Evolutionary conservation across 495 filamentous ascomycete species (phyloP), one percentile per base, ranked within the genome.

Genomic region (Xylaria flabelliformis): DNA sequence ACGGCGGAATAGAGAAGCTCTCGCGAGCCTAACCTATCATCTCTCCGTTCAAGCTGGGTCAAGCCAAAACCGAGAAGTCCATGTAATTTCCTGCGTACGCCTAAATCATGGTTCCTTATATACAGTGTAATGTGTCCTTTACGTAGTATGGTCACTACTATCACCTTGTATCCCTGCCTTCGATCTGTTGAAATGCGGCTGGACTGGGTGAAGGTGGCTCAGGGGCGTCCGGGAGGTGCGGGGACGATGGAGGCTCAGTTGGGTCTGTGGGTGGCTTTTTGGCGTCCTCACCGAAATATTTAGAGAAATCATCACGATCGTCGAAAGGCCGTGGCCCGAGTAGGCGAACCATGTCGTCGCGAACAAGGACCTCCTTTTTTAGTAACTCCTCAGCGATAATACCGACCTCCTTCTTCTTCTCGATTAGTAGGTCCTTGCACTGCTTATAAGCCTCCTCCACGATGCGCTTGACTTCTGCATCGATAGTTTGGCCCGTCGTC

Each of bases 351-450:
- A 99, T 88, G 82, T 99, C 96, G 72, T 98, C 96, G 64, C 96
- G 87, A 19, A 88, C 88, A 34, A 99, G 85, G 70, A 98, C 90
- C 85, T 99, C 96, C 87, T 98, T 98, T 69, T 82, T 86, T 71
- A 99, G 83, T 66, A 99, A 82, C 83, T 99, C 96, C 85, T 99
- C 97, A 0, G 96, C 96, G 15, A 99, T 90, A 15, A 98, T 80
- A 3, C 92, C 94, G 51, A 99, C 83, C 80, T 97, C 93, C 75
- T 89, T 87, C 87, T 97, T 95, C 89, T 92, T 96, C 81, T 91
- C 92, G 1, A 84, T 88, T 61, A 99, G 85, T 32, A 99, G 87
- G 51, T 92, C 90, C 78, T 88, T 90, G 85, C 96, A 99, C 82
- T 95, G 91, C 76, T 91, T 90, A 84, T 98, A 96, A 2, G 96